Evolutionary conservation across 2,329 filamentous ascomycete genomes (phyloP), one percentile per base, ranked within the genome.

Genomic region (Pestalotiopsis sp.): DNA sequence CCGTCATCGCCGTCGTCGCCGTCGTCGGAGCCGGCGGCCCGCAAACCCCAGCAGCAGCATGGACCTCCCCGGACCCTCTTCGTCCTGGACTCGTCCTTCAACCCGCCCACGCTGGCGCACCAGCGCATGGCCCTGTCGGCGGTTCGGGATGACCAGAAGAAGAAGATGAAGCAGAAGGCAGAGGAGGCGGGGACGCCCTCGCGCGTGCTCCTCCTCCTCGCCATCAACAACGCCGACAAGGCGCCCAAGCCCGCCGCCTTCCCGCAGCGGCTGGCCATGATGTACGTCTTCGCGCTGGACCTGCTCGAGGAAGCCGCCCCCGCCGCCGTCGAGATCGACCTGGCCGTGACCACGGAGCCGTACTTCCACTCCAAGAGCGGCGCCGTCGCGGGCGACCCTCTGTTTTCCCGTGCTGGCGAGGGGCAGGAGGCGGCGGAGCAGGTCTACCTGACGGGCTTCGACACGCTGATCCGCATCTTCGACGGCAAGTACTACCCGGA

Each of bases 301-400:
- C 73, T 89, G 38, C 78, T 84, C 2, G 27, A 27, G 31, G 31
- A 36, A 36, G 31, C 52, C 41, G 56, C 7, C 14, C 12, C 61
- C 49, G 9, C 36, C 3, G 73, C 71, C 4, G 59, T 78, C 0
- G 78, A 81, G 36, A 80, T 90, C 4, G 92, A 95, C 72, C 85
- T 95, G 49, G 92, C 86, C 1, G 84, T 96, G 1, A 93, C 92
- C 0, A 91, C 87, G 45, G 84, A 87, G 74, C 91, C 93, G 0
- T 94, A 91, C 76, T 96, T 95, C 74, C 88, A 89, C 68, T 90
- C 91, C 75, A 95, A 95, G 80, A 88, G 89, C 7, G 72, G 75
- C 13, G 88, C 88, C 1, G 89, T 95, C 36, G 80, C 83, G 0
- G 14, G 17, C 45, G 45, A 52, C 7, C 45, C 45, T n/a, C 20